Evolutionary conservation across 805 yeast species (phyloP).

Genomic region (Ogataea polymorpha): DNA sequence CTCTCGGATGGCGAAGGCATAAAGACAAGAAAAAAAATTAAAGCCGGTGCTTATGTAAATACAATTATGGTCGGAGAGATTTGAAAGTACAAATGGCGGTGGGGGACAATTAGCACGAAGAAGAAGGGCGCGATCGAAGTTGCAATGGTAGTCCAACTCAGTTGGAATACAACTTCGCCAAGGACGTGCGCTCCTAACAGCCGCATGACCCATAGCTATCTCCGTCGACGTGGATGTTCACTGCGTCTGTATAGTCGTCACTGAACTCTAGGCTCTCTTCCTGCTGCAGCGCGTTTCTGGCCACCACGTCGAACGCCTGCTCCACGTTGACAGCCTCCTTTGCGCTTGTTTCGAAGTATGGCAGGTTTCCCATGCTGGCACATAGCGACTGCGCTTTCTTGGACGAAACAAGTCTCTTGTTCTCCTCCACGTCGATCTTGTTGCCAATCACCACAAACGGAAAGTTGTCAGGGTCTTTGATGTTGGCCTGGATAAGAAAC

Average conservation of each 20-base stretch:
- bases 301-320: constrained; percentile 92
- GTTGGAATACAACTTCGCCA: not conserved
- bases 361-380: constrained; percentile 60
- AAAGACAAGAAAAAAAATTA: constrained; percentile 6
- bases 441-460: constrained; percentile 95
- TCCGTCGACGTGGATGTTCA: constrained; percentile 87
- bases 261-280: constrained; percentile 88
- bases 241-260: constrained; percentile 95
- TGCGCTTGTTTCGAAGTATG: constrained; percentile 96
- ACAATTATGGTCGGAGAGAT: not conserved
- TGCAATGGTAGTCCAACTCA: not conserved
- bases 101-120: not conserved
- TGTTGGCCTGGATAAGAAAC: constrained; percentile 89
- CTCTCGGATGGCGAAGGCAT: constrained; percentile 25
- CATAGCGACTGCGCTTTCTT: constrained; percentile 47
- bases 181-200: constrained; percentile 42
- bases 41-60: constrained; percentile 1
- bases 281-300: constrained; percentile 92
- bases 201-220: constrained; percentile 69
- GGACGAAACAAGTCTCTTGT: constrained; percentile 67
- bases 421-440: constrained; percentile 91
- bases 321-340: constrained; percentile 95
- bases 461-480: constrained; percentile 89
- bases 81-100: not conserved
- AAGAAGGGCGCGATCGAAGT: not conserved